Percentiles rank a stretch among this genome's conserved stretches.
Conservation (phyloP, 2,329 filamentous ascomycete genomes). For the Chrysosporium keratinophilum region DNA sequence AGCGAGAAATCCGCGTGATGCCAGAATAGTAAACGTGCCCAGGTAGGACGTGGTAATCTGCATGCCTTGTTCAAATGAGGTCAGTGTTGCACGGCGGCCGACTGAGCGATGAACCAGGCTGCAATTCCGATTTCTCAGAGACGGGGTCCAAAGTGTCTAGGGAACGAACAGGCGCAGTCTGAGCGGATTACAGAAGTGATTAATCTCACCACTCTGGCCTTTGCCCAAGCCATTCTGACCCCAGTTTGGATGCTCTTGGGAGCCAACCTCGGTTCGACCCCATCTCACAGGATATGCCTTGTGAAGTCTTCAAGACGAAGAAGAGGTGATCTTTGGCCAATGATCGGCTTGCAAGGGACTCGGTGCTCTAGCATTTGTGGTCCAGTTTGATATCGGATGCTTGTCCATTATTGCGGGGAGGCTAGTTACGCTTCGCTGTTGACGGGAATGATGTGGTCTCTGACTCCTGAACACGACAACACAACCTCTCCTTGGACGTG, state of each 20-base stretch:
- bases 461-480: too few species aligned
- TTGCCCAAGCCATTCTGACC: background rate
- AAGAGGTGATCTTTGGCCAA: background rate
- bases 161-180: background rate
- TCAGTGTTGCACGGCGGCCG: background rate
- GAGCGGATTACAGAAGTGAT: background rate
- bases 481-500: too few species aligned
- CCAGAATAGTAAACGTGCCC: background rate
- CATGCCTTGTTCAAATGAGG: too few species aligned
- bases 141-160: background rate
- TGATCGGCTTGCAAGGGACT: background rate
- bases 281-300: background rate
- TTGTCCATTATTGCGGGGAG: background rate
- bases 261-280: constrained; percentile 4
- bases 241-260: background rate
- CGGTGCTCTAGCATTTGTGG: background rate
- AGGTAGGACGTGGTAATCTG: too few species aligned
- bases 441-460: too few species aligned
- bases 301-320: background rate
- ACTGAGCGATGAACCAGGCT: too few species aligned
- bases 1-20: background rate
- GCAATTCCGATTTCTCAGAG: too few species aligned
- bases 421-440: too few species aligned
- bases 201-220: background rate
- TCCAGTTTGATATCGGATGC: background rate